Percentiles rank a stretch among this genome's conserved stretches.
phyloP scores from a whole-genome alignment of 345 rosid species.

The Rhodomyrtus tomentosa region DNA sequence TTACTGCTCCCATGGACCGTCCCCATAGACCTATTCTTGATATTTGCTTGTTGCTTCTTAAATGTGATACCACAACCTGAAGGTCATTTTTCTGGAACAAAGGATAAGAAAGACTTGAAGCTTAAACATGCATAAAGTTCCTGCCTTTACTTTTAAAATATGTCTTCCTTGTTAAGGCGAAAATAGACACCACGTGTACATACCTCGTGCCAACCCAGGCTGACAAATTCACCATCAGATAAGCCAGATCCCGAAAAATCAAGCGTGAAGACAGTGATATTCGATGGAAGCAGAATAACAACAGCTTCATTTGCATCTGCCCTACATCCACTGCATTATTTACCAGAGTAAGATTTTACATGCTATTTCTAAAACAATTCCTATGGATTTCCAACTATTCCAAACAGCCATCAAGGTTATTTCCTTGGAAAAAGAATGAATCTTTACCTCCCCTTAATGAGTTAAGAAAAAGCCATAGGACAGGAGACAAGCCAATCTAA shows the following conservation, averaged over 20 bases:
- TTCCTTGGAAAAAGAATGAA: not conserved
- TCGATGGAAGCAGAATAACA: slow-evolving; percentile 81
- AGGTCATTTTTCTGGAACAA: slow-evolving; percentile 78
- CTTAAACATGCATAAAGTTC: not conserved
- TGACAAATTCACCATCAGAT: slow-evolving; percentile 92
- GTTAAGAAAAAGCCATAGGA: not conserved
- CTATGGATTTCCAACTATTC: not conserved
- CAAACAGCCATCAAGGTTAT: not conserved
- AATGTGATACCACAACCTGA: slow-evolving; percentile 70
- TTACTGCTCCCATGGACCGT: slow-evolving; percentile 99
- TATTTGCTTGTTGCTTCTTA: slow-evolving; percentile 58
- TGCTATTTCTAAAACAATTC: not conserved
- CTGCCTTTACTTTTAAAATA: not conserved
- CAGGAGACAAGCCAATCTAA: not conserved
- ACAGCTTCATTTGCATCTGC: slow-evolving; percentile 99
- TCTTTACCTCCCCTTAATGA: not conserved
- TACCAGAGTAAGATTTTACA: slow-evolving; percentile 1
- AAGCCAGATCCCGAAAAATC: slow-evolving; percentile 98
- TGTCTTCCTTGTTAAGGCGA: not conserved
- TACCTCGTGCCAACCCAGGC: slow-evolving; percentile 98
- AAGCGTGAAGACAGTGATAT: slow-evolving; percentile 87
- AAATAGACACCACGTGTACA: not conserved
- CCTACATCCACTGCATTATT: slow-evolving; percentile 77
- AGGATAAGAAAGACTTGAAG: not conserved
- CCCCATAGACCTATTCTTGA: slow-evolving; percentile 97